These are phyloP conservation scores for Zychaea mexicana DNA, from an alignment of 371 early-diverging fungal genomes.

Conservation along the genomic window DNA sequence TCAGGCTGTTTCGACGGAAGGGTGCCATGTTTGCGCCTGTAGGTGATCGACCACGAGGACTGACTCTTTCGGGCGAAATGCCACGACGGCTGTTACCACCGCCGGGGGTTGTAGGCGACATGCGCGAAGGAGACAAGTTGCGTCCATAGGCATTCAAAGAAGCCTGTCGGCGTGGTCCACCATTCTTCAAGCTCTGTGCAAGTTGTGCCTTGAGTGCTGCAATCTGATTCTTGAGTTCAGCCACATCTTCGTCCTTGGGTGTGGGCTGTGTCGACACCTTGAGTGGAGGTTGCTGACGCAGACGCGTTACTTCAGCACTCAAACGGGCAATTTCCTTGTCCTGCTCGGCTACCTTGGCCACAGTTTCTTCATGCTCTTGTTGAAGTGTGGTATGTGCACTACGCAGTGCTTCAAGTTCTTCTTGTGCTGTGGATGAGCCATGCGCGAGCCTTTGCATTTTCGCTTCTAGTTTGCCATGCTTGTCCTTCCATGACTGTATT, in stretches of 20 bases:
- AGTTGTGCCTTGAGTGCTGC: conserved; percentile 56
- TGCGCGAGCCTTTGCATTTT: conserved; percentile 53
- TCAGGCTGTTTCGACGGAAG: conserved; percentile 35
- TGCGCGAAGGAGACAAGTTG: conserved; percentile 37
- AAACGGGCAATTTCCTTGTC: conserved; percentile 70
- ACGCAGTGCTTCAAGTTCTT: conserved; percentile 60
- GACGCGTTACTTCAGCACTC: conserved; percentile 67
- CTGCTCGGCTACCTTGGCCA: conserved; percentile 64
- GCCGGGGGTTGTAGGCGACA: conserved; percentile 7
- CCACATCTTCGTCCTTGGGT: conserved; percentile 32
- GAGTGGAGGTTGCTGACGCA: conserved; percentile 49
- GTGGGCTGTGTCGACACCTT: conserved; percentile 9
- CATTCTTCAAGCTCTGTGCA: conserved; percentile 35
- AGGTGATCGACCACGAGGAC: conserved; percentile 44
- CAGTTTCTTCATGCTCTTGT: conserved; percentile 46
- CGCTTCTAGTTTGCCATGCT: conserved; percentile 60
- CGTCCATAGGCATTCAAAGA: conserved; percentile 39
- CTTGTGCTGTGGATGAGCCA: conserved; percentile 53
- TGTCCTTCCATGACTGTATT: conserved; percentile 69
- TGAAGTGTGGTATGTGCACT: conserved; percentile 53
- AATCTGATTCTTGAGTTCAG: conserved; percentile 54
- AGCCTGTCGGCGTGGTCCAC: conserved; percentile 42
- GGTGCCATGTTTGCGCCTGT: conserved; percentile 25
- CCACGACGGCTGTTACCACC: conserved; percentile 30
- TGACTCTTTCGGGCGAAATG: conserved; percentile 31